phyloP scores from a whole-genome alignment of 345 rosid species.

The Aethionema arabicum region DNA sequence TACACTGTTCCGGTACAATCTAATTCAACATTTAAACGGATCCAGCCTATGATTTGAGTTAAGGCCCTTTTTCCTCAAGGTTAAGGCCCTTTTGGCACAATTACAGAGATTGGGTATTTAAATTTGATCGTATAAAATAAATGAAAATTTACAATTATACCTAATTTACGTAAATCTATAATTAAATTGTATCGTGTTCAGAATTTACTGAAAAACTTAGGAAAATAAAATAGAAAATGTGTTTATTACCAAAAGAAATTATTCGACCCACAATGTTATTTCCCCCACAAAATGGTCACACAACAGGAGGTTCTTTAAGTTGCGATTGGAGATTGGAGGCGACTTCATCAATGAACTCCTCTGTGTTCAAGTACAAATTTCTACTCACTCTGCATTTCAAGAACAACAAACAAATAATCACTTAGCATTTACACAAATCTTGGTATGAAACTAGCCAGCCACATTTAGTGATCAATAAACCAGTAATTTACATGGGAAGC shows the following conservation, averaged over 20 bases:
- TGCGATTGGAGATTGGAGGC: conserved; percentile 54
- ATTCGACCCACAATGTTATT: not conserved
- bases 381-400: conserved; percentile 62
- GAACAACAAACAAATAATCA: not conserved
- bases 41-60: not conserved
- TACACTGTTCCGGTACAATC: conserved; percentile 2
- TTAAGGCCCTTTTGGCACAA: not conserved
- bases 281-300: conserved; percentile 28
- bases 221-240: not conserved
- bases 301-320: conserved; percentile 47
- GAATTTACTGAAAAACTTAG: not conserved
- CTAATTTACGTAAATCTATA: too few species aligned
- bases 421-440: not conserved
- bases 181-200: not conserved
- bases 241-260: not conserved
- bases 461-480: too few species aligned
- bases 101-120: not conserved
- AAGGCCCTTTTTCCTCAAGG: too few species aligned
- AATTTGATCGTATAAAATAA: too few species aligned
- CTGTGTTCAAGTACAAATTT: conserved; percentile 71
- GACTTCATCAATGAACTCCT: conserved; percentile 83
- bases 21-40: conserved; percentile 13
- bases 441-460: too few species aligned
- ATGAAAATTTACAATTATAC: too few species aligned
- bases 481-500: too few species aligned